These are phyloP conservation scores for Tetrahymena borealis DNA, from an alignment of 73 alveolate species.

Conservation along the genomic window DNA sequence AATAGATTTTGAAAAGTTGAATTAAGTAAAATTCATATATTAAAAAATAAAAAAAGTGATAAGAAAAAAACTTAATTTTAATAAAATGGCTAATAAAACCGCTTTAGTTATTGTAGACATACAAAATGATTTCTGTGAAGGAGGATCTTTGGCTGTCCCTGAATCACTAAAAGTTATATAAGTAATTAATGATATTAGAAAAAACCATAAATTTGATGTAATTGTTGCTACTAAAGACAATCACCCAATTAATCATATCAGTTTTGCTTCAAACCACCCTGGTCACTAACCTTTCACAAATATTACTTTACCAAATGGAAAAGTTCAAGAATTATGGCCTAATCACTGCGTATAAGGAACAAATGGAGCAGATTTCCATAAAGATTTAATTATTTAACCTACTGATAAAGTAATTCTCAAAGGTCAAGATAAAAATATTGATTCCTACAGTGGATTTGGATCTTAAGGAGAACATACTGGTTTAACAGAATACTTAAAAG, in stretches of 20 bases:
- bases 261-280: constrained; percentile 65
- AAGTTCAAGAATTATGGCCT: constrained; percentile 84
- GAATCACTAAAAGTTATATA: constrained; percentile 75
- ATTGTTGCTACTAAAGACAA: constrained; percentile 79
- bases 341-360: constrained; percentile 83
- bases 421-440: constrained; percentile 59
- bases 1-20: too few species aligned
- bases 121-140: constrained; percentile 94
- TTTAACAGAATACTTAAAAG: constrained; percentile 49
- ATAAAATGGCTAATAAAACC: background rate
- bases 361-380: constrained; percentile 78
- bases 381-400: constrained; percentile 54
- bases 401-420: constrained; percentile 63
- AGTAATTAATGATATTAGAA: constrained; percentile 66
- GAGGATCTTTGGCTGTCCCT: constrained; percentile 85
- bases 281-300: constrained; percentile 41
- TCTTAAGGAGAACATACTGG: constrained; percentile 67
- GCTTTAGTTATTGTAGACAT: constrained; percentile 88
- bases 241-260: constrained; percentile 80
- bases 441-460: constrained; percentile 89
- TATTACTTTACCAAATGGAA: constrained; percentile 3
- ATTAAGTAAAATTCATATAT: background rate
- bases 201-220: constrained; percentile 42
- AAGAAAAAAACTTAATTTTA: background rate
- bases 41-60: background rate